These are phyloP conservation scores for Diddensiella transvaalensis DNA, from an alignment of 805 yeast species.

Conservation along the genomic window DNA sequence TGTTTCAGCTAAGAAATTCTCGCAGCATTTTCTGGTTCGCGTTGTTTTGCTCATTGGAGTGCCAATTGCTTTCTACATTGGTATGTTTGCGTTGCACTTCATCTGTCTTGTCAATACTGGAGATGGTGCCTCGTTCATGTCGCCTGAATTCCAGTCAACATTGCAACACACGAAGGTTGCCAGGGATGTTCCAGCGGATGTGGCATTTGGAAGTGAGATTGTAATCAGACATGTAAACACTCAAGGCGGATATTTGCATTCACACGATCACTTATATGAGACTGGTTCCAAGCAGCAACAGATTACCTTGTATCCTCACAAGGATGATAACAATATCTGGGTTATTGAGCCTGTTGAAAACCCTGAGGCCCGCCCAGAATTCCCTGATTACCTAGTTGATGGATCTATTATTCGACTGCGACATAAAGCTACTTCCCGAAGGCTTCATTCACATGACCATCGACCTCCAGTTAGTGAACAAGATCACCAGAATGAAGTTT, in stretches of 20 bases:
- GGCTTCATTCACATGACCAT: constrained; percentile 64
- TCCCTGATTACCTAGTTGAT: constrained; percentile 46
- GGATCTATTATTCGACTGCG: constrained; percentile 61
- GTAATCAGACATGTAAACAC: constrained; percentile 68
- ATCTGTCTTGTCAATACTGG: constrained; percentile 44
- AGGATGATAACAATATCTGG: constrained; percentile 73
- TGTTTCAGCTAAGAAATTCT: constrained; percentile 38
- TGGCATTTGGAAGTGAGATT: constrained; percentile 68
- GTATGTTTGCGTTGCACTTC: constrained; percentile 58
- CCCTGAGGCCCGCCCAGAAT: constrained; percentile 26
- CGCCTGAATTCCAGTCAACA: constrained; percentile 64
- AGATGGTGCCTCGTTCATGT: constrained; percentile 57
- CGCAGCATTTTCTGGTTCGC: constrained; percentile 42
- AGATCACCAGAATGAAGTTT: constrained; percentile 83
- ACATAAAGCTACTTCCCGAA: constrained; percentile 65
- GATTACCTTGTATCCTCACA: constrained; percentile 65
- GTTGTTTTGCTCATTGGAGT: constrained; percentile 43
- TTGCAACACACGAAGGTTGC: constrained; percentile 43
- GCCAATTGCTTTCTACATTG: constrained; percentile 57
- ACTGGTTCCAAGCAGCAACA: constrained; percentile 73
- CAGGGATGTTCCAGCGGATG: constrained; percentile 54
- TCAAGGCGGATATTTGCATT: constrained; percentile 75
- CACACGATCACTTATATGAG: constrained; percentile 62
- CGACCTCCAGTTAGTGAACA: constrained; percentile 89
- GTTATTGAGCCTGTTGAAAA: constrained; percentile 47